Base-by-base conservation (phyloP, 179 eudicot genomes). In the Silene coronaria region DNA sequence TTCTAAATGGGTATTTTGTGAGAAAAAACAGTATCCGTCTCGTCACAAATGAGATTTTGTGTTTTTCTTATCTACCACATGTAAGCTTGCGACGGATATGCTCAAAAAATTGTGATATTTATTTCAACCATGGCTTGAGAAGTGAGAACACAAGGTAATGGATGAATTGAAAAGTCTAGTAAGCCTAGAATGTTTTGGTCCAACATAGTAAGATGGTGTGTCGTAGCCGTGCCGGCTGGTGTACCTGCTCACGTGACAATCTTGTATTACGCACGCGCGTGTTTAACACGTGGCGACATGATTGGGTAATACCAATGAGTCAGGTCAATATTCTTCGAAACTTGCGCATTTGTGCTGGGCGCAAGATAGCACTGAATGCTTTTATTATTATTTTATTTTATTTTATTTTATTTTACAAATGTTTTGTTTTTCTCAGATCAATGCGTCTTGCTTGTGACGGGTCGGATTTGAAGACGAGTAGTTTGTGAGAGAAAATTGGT, bases 171-270 rank as follows among this genome's bases (percentile, higher is more conserved):
- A 14, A 51, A 51, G n/a, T 51, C 11, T 51, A 51, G 57, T 51
- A 2, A 14, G 57, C 57, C 58, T 51, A 51, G 16, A 17, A 17
- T 17, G 19, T 51, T 51, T 51, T 17, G 19, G 58, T 51, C 58
- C 13, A 17, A 51, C 19, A 79, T 70, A 58, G 78, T 36, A 22
- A 71, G 65, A 11, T 70, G 71, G n/a, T 75, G 36, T 79, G 67
- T 51, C 62, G 63, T 13, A 73, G n/a, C 60, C 83, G 77, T 76
- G 77, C 80, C 77, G 74, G 66, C 66, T 76, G 75, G 67, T 80
- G 77, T 27, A 68, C 34, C 28, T 48, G 19, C 51, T 67, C 83
- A 80, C 83, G 77, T 80, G 83, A 4, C 59, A 7, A 48, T 32
- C 24, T 45, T 16, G 17, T 69, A 17, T 36, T 36, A 73, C 58